Percentiles rank a stretch among this genome's conserved stretches.
Evolutionary conservation across 2,329 filamentous ascomycete genomes (phyloP).

Genomic region (Talaromyces atroroseus): DNA sequence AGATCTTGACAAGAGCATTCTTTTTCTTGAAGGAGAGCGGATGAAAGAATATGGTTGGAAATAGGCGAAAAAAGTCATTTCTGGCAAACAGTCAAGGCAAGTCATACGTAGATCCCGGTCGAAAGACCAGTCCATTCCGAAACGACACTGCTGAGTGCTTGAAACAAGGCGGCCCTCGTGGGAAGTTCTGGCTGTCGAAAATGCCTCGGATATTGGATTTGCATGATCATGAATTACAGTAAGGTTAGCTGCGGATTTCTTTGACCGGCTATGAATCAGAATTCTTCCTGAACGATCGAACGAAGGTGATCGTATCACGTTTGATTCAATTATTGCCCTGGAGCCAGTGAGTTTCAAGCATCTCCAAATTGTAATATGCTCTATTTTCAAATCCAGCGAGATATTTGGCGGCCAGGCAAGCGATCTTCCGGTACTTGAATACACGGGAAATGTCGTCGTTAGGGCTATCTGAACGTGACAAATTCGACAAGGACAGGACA

Average conservation of each 20-base stretch:
- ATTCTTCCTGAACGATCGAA: background rate
- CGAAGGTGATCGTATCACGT: background rate
- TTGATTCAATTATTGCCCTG: background rate
- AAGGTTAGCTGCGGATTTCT: background rate
- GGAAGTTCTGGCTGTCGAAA: background rate
- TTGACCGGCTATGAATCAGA: background rate
- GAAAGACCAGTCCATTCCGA: background rate
- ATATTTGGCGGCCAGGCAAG: background rate
- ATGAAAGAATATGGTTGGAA: background rate
- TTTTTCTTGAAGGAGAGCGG: background rate
- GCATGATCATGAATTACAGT: background rate
- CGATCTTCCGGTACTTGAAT: background rate
- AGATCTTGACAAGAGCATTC: background rate
- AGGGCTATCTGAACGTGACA: background rate
- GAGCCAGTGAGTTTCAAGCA: background rate
- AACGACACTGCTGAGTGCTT: background rate
- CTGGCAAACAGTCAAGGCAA: background rate
- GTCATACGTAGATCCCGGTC: background rate
- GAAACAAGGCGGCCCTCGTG: background rate
- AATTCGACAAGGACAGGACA: background rate
- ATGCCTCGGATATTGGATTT: background rate
- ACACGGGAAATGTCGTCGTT: background rate
- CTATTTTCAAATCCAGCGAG: background rate
- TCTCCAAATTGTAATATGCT: background rate
- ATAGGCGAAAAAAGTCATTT: background rate